Percentiles rank a stretch among this genome's conserved stretches.
Evolutionary conservation across 1,139 yeast species (phyloP).

Genomic region (Suhomyces maxii): DNA sequence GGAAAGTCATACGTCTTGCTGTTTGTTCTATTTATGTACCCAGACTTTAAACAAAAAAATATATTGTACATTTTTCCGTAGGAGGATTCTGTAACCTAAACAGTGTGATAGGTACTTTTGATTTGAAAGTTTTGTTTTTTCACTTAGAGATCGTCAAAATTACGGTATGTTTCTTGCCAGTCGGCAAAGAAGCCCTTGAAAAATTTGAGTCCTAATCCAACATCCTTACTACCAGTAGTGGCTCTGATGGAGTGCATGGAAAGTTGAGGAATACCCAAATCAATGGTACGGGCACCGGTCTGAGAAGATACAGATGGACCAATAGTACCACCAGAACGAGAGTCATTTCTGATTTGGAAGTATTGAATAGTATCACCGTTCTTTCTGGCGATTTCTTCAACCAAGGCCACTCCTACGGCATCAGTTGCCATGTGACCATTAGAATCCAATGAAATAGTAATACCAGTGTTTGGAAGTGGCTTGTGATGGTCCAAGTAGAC

Average conservation of each 20-base stretch:
- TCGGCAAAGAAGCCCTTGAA: slow-evolving; percentile 60
- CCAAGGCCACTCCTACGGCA: slow-evolving; percentile 63
- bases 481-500: slow-evolving; percentile 72
- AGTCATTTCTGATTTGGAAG: slow-evolving; percentile 70
- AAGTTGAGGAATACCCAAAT: slow-evolving; percentile 74
- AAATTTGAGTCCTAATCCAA: slow-evolving; percentile 65
- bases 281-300: slow-evolving; percentile 77
- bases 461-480: slow-evolving; percentile 77
- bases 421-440: slow-evolving; percentile 84
- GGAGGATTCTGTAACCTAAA: no score
- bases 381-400: slow-evolving; percentile 61
- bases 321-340: slow-evolving; percentile 77
- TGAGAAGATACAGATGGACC: slow-evolving; percentile 67
- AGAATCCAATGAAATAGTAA: slow-evolving; percentile 69
- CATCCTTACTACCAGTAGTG: slow-evolving; percentile 67
- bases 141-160: slow-evolving; percentile 40
- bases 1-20: no score
- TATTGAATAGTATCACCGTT: slow-evolving; percentile 67
- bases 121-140: no score
- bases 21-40: no score
- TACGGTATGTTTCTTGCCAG: slow-evolving; percentile 54
- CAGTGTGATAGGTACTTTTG: no score
- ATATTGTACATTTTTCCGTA: no score
- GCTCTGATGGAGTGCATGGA: slow-evolving; percentile 85
- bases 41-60: no score